Evolutionary conservation across 805 yeast species (phyloP), one percentile per base, ranked within the genome.

Genomic region (Candida wancherniae): DNA sequence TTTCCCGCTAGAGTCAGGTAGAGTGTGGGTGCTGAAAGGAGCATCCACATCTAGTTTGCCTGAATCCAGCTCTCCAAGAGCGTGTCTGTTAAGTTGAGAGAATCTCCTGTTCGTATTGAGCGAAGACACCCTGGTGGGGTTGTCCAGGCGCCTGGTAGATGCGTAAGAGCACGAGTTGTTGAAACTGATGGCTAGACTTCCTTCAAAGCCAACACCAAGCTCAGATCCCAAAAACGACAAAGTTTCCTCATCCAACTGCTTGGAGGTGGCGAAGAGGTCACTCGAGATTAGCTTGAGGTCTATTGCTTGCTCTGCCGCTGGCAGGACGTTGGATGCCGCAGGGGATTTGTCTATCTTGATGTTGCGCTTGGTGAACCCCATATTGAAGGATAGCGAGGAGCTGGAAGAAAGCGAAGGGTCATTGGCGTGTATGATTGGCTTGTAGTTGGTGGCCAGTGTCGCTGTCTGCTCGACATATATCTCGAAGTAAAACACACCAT

Each of bases 401-500:
- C 50, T 54, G 0, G 62, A 49, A 6, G 66, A 57, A 2, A 63
- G 40, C 0, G 66, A 50, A 9, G 50, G 40, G 38, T 64, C 69
- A 30, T 53, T 53, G 28, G 58, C 50, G 9, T 53, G 48, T 8
- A 63, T 50, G 4, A 65, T 42, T 3, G 68, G 62, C 17, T 47
- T 50, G 39, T 42, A 48, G 21, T 48, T 47, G 1, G 67, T 54
- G 9, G 58, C 48, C n/a, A 40, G 46, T 3, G 66, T 53, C 17
- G 56, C 47, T 10, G 48, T 51, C 40, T 66, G 71, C 27, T 44
- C 50, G 9, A 64, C 48, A 33, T 55, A 58, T 4, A 61, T 55
- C 37, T 66, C 71, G 39, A 63, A 66, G 39, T 66, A 66, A 40
- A 50, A 66, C 1, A 66, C 38, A 2, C 71, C 70, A 3, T 57